Conservation (phyloP, 495 filamentous ascomycete genomes). For the Xanthoparmelia taractica region DNA sequence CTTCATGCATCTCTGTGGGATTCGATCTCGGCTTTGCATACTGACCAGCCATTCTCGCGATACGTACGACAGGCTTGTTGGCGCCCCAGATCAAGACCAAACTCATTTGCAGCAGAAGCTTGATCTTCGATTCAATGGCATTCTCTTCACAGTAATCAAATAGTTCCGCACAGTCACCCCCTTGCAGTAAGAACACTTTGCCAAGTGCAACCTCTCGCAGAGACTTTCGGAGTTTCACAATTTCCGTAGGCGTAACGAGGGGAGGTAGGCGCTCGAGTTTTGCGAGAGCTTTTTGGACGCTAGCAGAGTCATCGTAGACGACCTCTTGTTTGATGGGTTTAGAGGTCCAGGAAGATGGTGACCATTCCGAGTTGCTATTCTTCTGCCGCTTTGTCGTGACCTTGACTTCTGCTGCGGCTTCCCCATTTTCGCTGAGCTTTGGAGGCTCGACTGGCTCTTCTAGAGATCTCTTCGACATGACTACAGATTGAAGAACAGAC, state of each 20-base stretch:
- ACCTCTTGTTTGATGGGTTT: constrained; percentile 92
- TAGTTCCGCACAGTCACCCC: constrained; percentile 91
- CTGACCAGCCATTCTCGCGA: constrained; percentile 93
- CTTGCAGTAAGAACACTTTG: constrained; percentile 90
- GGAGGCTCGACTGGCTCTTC: not conserved
- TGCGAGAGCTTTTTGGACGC: constrained; percentile 53
- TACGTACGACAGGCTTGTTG: constrained; percentile 89
- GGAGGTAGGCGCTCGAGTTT: constrained; percentile 78
- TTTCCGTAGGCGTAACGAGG: constrained; percentile 73
- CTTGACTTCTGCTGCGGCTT: constrained; percentile 23
- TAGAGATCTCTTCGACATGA: constrained; percentile 6
- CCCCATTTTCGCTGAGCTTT: constrained; percentile 17
- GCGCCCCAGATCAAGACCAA: constrained; percentile 82
- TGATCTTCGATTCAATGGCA: constrained; percentile 92
- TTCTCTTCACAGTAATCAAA: constrained; percentile 91
- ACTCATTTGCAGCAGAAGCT: constrained; percentile 92
- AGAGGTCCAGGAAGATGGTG: constrained; percentile 68
- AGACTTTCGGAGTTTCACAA: constrained; percentile 64
- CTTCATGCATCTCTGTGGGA: constrained; percentile 74
- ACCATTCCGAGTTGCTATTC: constrained; percentile 36
- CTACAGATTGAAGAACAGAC: not conserved
- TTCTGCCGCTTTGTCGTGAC: constrained; percentile 14
- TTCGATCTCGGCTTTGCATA: constrained; percentile 92
- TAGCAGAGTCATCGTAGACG: constrained; percentile 60
- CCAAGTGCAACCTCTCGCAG: constrained; percentile 82